Evolutionary conservation across 768 basidiomycete species (phyloP).

Genomic region (Hygrophoropsis aurantiaca): DNA sequence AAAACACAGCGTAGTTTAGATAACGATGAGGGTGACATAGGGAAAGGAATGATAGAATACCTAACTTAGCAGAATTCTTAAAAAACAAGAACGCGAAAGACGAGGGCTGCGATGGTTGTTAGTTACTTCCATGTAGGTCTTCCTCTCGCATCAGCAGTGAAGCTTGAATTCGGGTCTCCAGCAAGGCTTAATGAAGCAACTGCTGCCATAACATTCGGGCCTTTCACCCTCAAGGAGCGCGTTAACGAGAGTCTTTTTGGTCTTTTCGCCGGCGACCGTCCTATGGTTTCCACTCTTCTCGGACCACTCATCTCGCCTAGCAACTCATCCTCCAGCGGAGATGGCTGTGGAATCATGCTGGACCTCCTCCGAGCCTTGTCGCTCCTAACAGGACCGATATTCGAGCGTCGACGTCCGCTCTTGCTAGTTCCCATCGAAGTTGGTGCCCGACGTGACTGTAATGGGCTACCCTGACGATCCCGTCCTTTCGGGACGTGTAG

Average conservation of each 20-base stretch:
- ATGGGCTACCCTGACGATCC: constrained; percentile 41
- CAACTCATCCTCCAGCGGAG: constrained; percentile 42
- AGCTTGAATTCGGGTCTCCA: constrained; percentile 42
- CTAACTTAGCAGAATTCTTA: neutral
- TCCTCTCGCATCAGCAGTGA: constrained; percentile 42
- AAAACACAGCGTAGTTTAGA: neutral
- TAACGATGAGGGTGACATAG: constrained; percentile 1
- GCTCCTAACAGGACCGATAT: constrained; percentile 70
- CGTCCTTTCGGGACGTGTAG: constrained; percentile 35
- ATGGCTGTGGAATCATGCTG: constrained; percentile 75
- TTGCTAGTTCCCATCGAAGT: constrained; percentile 40
- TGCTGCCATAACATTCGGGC: constrained; percentile 30
- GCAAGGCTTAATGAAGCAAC: constrained; percentile 29
- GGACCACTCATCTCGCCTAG: constrained; percentile 31
- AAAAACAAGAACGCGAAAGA: constrained; percentile 7
- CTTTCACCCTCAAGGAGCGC: constrained; percentile 34
- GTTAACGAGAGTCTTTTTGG: constrained; percentile 55
- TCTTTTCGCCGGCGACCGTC: constrained; percentile 58
- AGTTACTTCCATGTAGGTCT: constrained; percentile 60
- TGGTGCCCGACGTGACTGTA: constrained; percentile 44
- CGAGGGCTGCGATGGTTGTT: constrained; percentile 9
- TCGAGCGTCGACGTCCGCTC: constrained; percentile 60
- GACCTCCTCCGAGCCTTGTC: constrained; percentile 77
- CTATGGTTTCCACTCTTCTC: constrained; percentile 42
- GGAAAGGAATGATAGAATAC: neutral